A percentile compares a stretch with the other conserved stretches of the same genome.
Conservation (phyloP, 768 basidiomycete species). For the Amanita jacksonii region DNA sequence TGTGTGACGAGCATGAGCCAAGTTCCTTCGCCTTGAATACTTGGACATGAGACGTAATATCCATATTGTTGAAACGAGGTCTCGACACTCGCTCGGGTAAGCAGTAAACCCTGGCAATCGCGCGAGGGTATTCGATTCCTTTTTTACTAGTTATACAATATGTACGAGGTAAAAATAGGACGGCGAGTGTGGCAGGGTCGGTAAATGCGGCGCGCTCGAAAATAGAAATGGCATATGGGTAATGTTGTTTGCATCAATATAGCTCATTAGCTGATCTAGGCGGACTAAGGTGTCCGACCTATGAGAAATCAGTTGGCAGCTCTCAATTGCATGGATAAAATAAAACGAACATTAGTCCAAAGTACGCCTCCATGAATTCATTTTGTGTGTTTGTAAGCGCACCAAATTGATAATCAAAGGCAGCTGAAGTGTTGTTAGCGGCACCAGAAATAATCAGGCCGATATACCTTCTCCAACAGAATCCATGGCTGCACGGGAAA, state of each 20-base stretch:
- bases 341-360: conserved; percentile 33
- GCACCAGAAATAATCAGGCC: neutral
- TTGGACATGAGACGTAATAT: conserved; percentile 36
- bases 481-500: conserved; percentile 40
- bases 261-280: conserved; percentile 29
- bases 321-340: neutral
- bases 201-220: no score
- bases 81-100: no score
- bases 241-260: conserved; percentile 41
- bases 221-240: no score
- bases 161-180: no score
- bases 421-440: conserved; percentile 18
- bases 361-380: conserved; percentile 45
- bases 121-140: no score
- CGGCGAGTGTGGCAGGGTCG: no score
- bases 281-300: conserved; percentile 42
- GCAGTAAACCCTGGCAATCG: no score
- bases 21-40: conserved; percentile 31
- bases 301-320: conserved; percentile 2
- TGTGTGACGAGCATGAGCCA: conserved; percentile 38
- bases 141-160: no score
- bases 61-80: no score
- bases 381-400: conserved; percentile 39
- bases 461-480: conserved; percentile 38
- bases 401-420: conserved; percentile 49